These are phyloP conservation scores for Populus hybrid DNA, from an alignment of 441 rosid species.

Conservation along the genomic window DNA sequence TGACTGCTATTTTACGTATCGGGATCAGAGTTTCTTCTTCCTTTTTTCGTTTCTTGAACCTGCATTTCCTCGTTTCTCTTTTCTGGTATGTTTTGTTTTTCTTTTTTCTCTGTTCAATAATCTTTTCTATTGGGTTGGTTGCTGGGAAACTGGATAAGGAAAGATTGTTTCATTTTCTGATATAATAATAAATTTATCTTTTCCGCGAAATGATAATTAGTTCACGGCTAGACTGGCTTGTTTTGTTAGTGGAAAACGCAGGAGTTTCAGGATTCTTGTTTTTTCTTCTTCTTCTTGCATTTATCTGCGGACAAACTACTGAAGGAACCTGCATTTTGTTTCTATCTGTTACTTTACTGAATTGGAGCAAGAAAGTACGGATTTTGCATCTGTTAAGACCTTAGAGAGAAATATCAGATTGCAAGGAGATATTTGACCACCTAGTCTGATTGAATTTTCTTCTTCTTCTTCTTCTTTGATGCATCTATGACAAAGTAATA, in stretches of 20 bases:
- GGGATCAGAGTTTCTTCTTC: constrained; percentile 22
- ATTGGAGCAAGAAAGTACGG: not conserved
- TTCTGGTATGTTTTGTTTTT: constrained; percentile 3
- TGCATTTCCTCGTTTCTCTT: constrained; percentile 19
- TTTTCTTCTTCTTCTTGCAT: not conserved
- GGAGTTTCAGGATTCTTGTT: not conserved
- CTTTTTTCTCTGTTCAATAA: not conserved
- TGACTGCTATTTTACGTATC: not conserved
- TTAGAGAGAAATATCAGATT: too few species aligned
- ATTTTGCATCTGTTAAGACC: too few species aligned
- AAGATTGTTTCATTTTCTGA: not conserved
- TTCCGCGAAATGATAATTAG: not conserved
- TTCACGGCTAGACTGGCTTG: not conserved
- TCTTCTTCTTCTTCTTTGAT: too few species aligned
- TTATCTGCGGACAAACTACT: not conserved
- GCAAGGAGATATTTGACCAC: too few species aligned
- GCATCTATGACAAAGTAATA: too few species aligned
- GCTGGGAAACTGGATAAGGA: constrained; percentile 1
- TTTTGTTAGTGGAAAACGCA: not conserved
- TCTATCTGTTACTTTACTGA: constrained; percentile 26
- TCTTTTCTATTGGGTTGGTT: not conserved
- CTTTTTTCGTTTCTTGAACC: not conserved
- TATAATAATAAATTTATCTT: not conserved
- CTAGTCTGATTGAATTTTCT: too few species aligned
- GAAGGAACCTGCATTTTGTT: not conserved